Evolutionary conservation across 768 basidiomycete species (phyloP).

Genomic region (Termitomyces sp.): DNA sequence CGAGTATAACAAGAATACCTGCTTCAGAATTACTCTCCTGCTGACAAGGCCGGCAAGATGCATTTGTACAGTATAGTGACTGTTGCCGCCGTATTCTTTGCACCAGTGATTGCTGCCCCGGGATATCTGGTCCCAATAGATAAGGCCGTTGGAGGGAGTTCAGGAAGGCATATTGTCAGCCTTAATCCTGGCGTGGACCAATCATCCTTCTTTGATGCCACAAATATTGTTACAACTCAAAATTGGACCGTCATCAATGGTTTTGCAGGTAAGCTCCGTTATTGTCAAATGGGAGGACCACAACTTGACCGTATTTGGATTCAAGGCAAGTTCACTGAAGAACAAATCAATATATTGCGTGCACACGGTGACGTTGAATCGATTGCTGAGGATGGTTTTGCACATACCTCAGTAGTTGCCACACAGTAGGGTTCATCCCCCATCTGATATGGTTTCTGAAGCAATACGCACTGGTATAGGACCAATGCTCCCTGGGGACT

Average conservation of each 20-base stretch:
- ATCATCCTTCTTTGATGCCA: slow-evolving; percentile 8
- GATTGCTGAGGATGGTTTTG: slow-evolving; percentile 20
- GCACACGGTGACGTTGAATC: slow-evolving; percentile 16
- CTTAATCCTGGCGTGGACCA: slow-evolving; percentile 22
- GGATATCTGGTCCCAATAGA: neutral
- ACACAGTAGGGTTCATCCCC: slow-evolving; percentile 14
- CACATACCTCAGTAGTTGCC: slow-evolving; percentile 10
- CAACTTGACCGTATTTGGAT: neutral
- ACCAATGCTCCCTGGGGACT: slow-evolving; percentile 28
- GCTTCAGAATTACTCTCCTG: neutral
- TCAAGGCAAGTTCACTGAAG: slow-evolving; percentile 11
- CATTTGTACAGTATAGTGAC: neutral
- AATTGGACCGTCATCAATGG: slow-evolving; percentile 26
- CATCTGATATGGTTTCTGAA: neutral
- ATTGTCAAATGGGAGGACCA: too few relatives aligned
- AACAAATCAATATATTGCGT: slow-evolving; percentile 15
- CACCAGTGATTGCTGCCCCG: neutral
- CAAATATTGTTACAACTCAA: slow-evolving; percentile 5
- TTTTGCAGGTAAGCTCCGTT: slow-evolving; percentile 19
- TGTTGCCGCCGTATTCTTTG: neutral
- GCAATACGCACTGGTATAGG: slow-evolving; percentile 7
- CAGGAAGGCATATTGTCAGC: slow-evolving; percentile 24
- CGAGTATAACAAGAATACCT: neutral
- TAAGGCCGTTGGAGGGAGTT: slow-evolving; percentile 13
- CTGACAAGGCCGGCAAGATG: neutral